Conservation (phyloP, 208 protist genomes). For the Wallacemonas sp. region DNA sequence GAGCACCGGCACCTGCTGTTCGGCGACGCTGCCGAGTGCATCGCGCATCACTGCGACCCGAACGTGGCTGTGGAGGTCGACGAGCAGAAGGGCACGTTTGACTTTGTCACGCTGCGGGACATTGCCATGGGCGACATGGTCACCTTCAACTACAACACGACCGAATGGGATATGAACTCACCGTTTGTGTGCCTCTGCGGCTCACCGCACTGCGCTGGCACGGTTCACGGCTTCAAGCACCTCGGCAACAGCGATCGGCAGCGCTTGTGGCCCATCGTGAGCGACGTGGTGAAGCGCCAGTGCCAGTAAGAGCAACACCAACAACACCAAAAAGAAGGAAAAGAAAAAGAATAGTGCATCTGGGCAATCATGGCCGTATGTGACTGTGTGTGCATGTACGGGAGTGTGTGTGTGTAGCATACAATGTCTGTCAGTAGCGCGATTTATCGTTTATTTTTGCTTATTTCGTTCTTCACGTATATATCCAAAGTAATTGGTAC, state of each 20-base stretch:
- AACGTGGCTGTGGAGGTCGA: conserved; percentile 74
- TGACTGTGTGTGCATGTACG: conserved; percentile 1
- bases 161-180: conserved; percentile 88
- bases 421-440: too few species aligned
- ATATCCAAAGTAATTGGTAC: too few species aligned
- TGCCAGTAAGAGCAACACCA: conserved; percentile 15
- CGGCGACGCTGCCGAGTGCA: conserved; percentile 85
- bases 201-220: conserved; percentile 54
- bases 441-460: conserved; percentile 14
- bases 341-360: too few species aligned
- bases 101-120: conserved; percentile 65
- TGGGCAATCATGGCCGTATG: too few species aligned
- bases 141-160: conserved; percentile 90
- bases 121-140: conserved; percentile 79
- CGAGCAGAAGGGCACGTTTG: conserved; percentile 49
- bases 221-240: conserved; percentile 72
- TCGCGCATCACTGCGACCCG: conserved; percentile 88
- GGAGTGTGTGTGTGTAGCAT: conserved; percentile 8
- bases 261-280: conserved; percentile 77
- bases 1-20: conserved; percentile 77
- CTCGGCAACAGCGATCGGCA: conserved; percentile 62
- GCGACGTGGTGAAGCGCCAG: conserved; percentile 50
- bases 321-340: too few species aligned
- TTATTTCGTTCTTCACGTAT: conserved; percentile 9
- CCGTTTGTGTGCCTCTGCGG: conserved; percentile 87